Evolutionary conservation across 106 monocot genomes (phyloP), one percentile per base, ranked within the genome.

Genomic region (Dendrobium officinale): DNA sequence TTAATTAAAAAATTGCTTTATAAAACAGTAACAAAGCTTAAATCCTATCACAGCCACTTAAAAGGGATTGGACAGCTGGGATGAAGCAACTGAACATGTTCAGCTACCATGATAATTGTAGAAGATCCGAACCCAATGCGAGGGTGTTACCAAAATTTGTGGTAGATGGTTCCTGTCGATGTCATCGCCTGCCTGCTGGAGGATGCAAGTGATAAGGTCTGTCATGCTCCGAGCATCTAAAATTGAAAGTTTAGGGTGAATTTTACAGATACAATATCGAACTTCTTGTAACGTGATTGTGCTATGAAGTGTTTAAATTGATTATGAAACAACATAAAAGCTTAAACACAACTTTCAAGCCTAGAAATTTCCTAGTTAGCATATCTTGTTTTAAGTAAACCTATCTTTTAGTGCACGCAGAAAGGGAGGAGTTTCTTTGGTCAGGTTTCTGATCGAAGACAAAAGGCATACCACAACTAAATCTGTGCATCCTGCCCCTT

Each of bases 401-500:
- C 11, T 7, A 48, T 47, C 4, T 9, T 47, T 47, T 47, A 47
- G 47, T 47, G 47, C 6, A 47, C 47, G 9, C 47, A 47, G 11
- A 9, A 48, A 48, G 11, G 51, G 51, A 13, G 13, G 13, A 13
- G 13, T 16, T 51, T 13, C 10, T 13, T 51, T 51, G 51, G 15
- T 51, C 51, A 51, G 13, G 51, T 51, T 51, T 10, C 10, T 51
- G 13, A 51, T 51, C 13, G 51, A 51, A 51, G 15, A 16, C 13
- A 51, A 45, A 15, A 18, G 67, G 54, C 79, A 31, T 87, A 99
- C 98, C 98, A 68, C 91, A 99, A 58, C 75, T 85, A 77, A 99
- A 99, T 82, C 98, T 89, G 75, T 99, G 98, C 91, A 93, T 89
- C 80, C 87, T 82, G n/a, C 92, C 98, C 80, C 72, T 89, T 58